phyloP scores from a whole-genome alignment of 257 asterid species.

The Pogostemon cablin region DNA sequence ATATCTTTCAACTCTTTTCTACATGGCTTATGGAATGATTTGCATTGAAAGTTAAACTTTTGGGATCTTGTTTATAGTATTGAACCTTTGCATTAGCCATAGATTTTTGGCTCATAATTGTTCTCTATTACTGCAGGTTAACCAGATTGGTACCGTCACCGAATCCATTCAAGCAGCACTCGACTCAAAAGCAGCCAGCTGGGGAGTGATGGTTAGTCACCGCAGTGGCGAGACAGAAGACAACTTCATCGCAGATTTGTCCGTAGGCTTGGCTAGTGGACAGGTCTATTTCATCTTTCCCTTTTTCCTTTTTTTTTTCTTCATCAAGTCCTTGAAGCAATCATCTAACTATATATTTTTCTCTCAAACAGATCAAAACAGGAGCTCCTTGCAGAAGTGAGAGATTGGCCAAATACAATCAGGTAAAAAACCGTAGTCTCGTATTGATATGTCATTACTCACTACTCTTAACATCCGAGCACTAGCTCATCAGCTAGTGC shows the following conservation, averaged over 20 bases:
- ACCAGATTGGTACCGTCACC: conserved; percentile 96
- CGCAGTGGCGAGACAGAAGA: conserved; percentile 99
- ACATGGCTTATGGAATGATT: background rate
- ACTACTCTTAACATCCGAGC: no score
- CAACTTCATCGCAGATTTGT: conserved; percentile 94
- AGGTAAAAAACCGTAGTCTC: conserved; percentile 45
- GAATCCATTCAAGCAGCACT: conserved; percentile 98
- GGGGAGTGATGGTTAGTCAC: conserved; percentile 99
- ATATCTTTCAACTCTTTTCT: background rate
- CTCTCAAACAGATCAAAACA: conserved; percentile 75
- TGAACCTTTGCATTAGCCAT: background rate
- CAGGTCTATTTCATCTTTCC: conserved; percentile 55
- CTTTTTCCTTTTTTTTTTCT: background rate
- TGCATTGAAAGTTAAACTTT: background rate
- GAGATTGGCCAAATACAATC: conserved; percentile 95
- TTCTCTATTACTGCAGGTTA: conserved; percentile 62
- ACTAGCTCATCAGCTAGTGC: no score
- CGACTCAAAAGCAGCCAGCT: conserved; percentile 97
- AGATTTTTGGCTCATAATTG: background rate
- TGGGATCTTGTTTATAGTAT: background rate
- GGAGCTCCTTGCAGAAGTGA: conserved; percentile 99
- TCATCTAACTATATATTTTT: conserved; percentile 14
- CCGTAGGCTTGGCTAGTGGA: conserved; percentile 97
- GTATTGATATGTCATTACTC: background rate
- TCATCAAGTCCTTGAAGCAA: background rate